Evolutionary conservation across 2,329 filamentous ascomycete species (phyloP).

Genomic region (Colletotrichum salicis): DNA sequence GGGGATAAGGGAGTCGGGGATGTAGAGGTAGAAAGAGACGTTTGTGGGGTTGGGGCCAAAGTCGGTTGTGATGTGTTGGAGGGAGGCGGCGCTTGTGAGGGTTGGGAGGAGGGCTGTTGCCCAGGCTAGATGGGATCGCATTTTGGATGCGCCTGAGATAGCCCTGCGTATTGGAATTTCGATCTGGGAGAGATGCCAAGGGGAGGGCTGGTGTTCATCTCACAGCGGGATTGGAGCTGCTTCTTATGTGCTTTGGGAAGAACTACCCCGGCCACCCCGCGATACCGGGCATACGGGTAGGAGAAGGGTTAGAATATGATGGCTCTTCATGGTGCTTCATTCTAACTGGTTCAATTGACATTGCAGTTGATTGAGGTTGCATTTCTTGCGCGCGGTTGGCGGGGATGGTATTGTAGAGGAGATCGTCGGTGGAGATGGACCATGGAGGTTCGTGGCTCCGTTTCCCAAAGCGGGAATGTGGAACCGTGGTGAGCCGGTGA

Average conservation of each 20-base stretch:
- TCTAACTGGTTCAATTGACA: not conserved
- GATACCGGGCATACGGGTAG: not conserved
- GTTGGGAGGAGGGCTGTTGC: conserved; percentile 6
- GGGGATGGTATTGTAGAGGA: conserved; percentile 11
- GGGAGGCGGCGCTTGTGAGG: conserved; percentile 25
- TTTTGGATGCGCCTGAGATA: not conserved
- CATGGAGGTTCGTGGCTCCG: conserved; percentile 29
- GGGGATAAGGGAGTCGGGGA: conserved; percentile 52
- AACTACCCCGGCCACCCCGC: not conserved
- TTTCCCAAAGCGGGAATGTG: conserved; percentile 29
- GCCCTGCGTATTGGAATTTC: not conserved
- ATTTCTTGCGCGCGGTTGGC: conserved; percentile 17
- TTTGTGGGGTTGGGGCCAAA: conserved; percentile 61
- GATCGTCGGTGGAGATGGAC: conserved; percentile 16
- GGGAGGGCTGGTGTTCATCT: not conserved
- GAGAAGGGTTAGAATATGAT: not conserved
- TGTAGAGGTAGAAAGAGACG: conserved; percentile 63
- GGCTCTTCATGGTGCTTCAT: not conserved
- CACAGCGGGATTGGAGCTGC: not conserved
- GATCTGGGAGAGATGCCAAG: not conserved
- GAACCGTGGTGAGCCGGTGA: not conserved
- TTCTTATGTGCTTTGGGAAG: not conserved
- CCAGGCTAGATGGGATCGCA: not conserved
- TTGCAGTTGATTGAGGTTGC: not conserved
- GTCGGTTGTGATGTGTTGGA: conserved; percentile 29